phyloP scores from a whole-genome alignment of 768 basidiomycete genomes.

The Infundibulicybe gibba region DNA sequence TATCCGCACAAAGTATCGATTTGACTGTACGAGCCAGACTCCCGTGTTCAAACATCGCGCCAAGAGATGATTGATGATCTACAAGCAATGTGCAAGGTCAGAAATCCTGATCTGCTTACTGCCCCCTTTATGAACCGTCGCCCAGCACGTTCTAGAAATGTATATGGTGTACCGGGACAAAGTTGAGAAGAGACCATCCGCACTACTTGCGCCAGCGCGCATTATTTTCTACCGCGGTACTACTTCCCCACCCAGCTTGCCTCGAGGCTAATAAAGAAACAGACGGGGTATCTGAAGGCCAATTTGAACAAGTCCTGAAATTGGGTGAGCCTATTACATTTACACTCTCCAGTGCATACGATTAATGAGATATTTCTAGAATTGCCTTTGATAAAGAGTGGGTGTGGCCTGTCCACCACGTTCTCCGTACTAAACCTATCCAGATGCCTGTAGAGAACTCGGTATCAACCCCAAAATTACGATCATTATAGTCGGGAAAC shows the following conservation, averaged over 20 bases:
- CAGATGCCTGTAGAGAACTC: slow-evolving; percentile 53
- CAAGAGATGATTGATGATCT: slow-evolving; percentile 78
- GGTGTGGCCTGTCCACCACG: slow-evolving; percentile 1
- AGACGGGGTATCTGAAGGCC: slow-evolving; percentile 56
- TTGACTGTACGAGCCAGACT: slow-evolving; percentile 32
- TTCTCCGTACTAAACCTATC: slow-evolving; percentile 5
- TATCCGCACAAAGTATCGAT: not conserved
- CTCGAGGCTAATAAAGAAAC: slow-evolving; percentile 3
- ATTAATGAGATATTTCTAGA: slow-evolving; percentile 25
- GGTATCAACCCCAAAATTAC: slow-evolving; percentile 58
- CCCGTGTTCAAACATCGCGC: slow-evolving; percentile 62
- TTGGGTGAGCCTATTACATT: slow-evolving; percentile 30
- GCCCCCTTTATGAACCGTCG: not conserved
- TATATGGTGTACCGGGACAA: slow-evolving; percentile 54
- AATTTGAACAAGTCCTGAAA: slow-evolving; percentile 50
- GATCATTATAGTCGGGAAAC: slow-evolving; percentile 67
- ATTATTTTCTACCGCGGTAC: slow-evolving; percentile 76
- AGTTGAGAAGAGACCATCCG: slow-evolving; percentile 47
- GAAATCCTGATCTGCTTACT: slow-evolving; percentile 4
- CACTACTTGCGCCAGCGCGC: slow-evolving; percentile 49
- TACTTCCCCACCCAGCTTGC: slow-evolving; percentile 5
- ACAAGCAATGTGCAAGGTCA: slow-evolving; percentile 58
- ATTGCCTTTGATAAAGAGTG: slow-evolving; percentile 47
- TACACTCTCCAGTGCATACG: too few relatives aligned
- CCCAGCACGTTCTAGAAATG: slow-evolving; percentile 49